These are phyloP conservation scores for Aspergillus biplanus DNA, from an alignment of 495 filamentous ascomycete genomes.

Conservation along the genomic window DNA sequence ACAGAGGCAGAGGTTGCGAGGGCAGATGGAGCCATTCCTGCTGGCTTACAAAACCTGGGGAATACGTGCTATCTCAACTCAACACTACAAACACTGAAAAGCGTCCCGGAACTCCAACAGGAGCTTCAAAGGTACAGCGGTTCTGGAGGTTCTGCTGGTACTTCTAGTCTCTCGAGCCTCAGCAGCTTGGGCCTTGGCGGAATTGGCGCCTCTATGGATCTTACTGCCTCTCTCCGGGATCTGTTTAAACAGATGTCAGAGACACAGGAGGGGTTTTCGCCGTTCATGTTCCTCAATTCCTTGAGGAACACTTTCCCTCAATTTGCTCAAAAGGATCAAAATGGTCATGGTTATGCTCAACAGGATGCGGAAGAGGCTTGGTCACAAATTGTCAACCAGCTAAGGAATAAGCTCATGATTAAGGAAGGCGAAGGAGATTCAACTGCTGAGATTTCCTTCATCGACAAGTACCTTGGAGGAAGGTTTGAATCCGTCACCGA, in stretches of 20 bases:
- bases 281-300: constrained; percentile 81
- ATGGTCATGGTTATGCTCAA: constrained; percentile 84
- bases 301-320: constrained; percentile 86
- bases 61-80: constrained; percentile 99
- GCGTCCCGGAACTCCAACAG: constrained; percentile 88
- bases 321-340: constrained; percentile 83
- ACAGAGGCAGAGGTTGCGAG: constrained; percentile 89
- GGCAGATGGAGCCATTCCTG: constrained; percentile 80
- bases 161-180: constrained; percentile 49
- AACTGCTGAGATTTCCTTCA: constrained; percentile 64
- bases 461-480: constrained; percentile 89
- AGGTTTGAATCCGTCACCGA: constrained; percentile 73
- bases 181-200: constrained; percentile 64
- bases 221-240: constrained; percentile 79
- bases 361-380: constrained; percentile 98
- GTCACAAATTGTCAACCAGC: constrained; percentile 91
- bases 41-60: constrained; percentile 88
- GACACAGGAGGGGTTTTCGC: constrained; percentile 87
- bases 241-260: constrained; percentile 92
- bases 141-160: constrained; percentile 35
- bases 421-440: constrained; percentile 53
- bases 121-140: constrained; percentile 72
- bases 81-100: constrained; percentile 83
- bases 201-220: constrained; percentile 64
- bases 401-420: constrained; percentile 77